Base-by-base conservation (phyloP, 306 rosid species). In the Castanospermum australe region DNA sequence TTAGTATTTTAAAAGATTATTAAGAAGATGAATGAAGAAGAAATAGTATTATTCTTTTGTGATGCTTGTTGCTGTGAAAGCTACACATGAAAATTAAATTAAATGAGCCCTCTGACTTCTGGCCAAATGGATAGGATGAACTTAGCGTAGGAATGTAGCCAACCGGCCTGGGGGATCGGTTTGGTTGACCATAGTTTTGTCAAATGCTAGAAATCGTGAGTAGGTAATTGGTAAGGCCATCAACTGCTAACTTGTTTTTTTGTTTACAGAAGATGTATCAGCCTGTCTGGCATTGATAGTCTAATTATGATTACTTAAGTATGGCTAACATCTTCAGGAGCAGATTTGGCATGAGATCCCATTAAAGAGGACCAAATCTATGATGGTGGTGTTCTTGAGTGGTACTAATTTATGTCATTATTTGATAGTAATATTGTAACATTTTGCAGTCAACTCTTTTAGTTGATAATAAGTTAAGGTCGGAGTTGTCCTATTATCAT, bases 231-330 rank as follows among this genome's bases (percentile, higher is more conserved):
- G 30, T n/a, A 32, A 60, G 42, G 22, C 13, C 1, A 45, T 25
- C 41, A 66, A 20, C 36, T 20, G 54, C 54, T 14, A 42, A 42
- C 3, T 13, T 44, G 47, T 48, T 61, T n/a, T n/a, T n/a, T n/a
- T n/a, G 48, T 7, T 70, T 52, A 17, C 45, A 44, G 5, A 56
- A n/a, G 15, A 32, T 14, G 24, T 18, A 48, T 18, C 35, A 69
- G 30, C 35, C 67, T 28, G 48, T 44, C 35, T 48, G 73, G 56
- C 51, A 13, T 64, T 71, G 72, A 85, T 15, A 22, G 17, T 20
- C 61, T 76, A 75, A 65, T 75, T 73, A 78, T 45, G 67, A 74
- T 35, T 48, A 48, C 8, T 48, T 48, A 69, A 73, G 59, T 84
- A 33, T 39, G 50, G 39, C 57, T 67, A 45, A 17, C 14, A 20